Evolutionary conservation across 345 rosid genomes (phyloP).

Genomic region (Syzygium aromaticum): DNA sequence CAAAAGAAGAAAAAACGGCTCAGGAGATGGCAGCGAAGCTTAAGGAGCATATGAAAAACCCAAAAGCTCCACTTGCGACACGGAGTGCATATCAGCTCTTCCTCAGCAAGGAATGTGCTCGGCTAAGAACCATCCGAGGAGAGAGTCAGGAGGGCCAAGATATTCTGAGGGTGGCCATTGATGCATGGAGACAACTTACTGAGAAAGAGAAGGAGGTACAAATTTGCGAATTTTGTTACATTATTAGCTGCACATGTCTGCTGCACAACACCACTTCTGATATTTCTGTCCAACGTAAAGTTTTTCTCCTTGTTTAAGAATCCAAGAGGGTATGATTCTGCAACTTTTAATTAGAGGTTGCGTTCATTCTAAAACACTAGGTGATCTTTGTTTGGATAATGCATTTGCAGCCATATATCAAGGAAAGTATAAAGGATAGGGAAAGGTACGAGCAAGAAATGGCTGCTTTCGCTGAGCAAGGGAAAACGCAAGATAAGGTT

Average conservation of each 20-base stretch:
- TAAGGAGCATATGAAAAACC: neutral
- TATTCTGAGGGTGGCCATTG: neutral
- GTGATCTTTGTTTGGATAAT: neutral
- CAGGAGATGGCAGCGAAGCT: neutral
- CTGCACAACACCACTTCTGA: neutral
- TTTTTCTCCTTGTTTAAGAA: neutral
- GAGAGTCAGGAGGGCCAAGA: neutral
- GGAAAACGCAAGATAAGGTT: neutral
- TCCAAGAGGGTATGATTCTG: neutral
- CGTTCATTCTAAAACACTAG: neutral
- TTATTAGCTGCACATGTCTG: neutral
- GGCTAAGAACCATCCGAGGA: neutral
- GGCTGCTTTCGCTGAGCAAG: neutral
- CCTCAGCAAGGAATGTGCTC: conserved; percentile 5
- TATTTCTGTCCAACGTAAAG: neutral
- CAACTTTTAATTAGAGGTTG: neutral
- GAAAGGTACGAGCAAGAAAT: neutral
- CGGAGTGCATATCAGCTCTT: conserved; percentile 5
- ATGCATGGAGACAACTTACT: conserved; percentile 3
- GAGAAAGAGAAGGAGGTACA: conserved; percentile 1
- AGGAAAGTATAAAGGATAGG: conserved; percentile 3
- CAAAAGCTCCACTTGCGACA: neutral
- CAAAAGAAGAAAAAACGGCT: neutral
- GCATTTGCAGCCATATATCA: neutral
- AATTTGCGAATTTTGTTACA: neutral